phyloP scores from a whole-genome alignment of 225 moss, liverwort and hornwort genomes.

The Climacium dendroides region DNA sequence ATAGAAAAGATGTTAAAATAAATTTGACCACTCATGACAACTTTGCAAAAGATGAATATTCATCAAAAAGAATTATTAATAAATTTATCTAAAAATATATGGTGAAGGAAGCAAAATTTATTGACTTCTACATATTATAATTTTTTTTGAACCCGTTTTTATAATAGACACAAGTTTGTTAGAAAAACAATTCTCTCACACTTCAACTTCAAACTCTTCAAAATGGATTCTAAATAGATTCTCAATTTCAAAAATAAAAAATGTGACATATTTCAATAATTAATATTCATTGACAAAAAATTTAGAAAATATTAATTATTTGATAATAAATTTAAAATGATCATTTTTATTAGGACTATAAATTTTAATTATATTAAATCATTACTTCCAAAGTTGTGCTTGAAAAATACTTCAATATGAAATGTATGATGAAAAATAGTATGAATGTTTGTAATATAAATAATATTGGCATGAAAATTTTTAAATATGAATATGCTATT shows the following conservation, averaged over 20 bases:
- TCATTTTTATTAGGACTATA: background rate
- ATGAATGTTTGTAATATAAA: background rate
- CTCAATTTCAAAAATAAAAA: accelerated
- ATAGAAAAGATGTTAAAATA: background rate
- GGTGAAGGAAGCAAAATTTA: background rate
- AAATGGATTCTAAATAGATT: too few relatives aligned
- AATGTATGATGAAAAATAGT: background rate
- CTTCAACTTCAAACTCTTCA: too few relatives aligned
- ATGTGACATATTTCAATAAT: background rate
- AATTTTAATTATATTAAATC: too few relatives aligned
- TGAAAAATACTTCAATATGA: background rate
- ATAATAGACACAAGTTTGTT: too few relatives aligned
- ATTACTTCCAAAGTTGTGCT: background rate
- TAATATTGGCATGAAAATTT: background rate
- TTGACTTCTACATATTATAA: accelerated
- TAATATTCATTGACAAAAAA: accelerated
- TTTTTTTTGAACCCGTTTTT: accelerated
- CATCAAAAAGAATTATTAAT: background rate
- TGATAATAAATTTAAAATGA: too few relatives aligned
- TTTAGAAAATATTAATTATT: background rate
- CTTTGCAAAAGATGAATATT: background rate
- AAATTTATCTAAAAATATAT: background rate
- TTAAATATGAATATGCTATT: background rate
- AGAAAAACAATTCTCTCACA: too few relatives aligned
- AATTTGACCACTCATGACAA: background rate